Conservation (phyloP, 2,329 filamentous ascomycete genomes). For the Aureobasidium musti region DNA sequence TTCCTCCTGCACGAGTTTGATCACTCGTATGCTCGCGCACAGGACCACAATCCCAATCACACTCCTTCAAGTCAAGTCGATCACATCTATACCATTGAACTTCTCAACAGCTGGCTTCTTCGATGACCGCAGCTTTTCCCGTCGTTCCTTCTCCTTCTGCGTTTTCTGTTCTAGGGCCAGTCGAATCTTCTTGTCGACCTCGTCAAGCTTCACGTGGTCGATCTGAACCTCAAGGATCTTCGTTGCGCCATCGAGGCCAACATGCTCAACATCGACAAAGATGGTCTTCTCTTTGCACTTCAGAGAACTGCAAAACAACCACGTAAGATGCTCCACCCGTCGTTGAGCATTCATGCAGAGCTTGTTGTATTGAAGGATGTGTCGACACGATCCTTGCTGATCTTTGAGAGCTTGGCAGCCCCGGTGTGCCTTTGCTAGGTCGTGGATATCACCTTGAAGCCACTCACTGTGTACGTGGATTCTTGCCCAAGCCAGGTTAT, state of each 20-base stretch:
- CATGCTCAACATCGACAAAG: neutral
- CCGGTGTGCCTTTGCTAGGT: neutral
- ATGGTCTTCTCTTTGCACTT: neutral
- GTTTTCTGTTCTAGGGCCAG: neutral
- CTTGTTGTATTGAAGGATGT: neutral
- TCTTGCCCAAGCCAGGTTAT: neutral
- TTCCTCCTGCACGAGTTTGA: too few relatives aligned
- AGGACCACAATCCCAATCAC: neutral
- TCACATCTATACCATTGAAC: neutral
- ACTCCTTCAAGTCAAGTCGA: neutral
- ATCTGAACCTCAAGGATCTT: neutral
- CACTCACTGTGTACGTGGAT: neutral
- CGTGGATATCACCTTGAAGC: neutral
- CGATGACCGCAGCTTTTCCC: neutral
- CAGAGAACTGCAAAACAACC: neutral
- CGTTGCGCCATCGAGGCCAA: neutral
- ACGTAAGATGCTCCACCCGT: neutral
- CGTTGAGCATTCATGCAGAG: conserved; percentile 1
- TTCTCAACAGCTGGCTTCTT: neutral
- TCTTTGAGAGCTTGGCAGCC: neutral
- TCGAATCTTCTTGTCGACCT: neutral
- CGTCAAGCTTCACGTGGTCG: neutral
- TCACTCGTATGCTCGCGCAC: too few relatives aligned
- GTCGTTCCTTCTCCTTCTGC: neutral
- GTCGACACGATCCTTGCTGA: neutral